Conservation (phyloP, 257 asterid species). For the Marsdenia floribunda region DNA sequence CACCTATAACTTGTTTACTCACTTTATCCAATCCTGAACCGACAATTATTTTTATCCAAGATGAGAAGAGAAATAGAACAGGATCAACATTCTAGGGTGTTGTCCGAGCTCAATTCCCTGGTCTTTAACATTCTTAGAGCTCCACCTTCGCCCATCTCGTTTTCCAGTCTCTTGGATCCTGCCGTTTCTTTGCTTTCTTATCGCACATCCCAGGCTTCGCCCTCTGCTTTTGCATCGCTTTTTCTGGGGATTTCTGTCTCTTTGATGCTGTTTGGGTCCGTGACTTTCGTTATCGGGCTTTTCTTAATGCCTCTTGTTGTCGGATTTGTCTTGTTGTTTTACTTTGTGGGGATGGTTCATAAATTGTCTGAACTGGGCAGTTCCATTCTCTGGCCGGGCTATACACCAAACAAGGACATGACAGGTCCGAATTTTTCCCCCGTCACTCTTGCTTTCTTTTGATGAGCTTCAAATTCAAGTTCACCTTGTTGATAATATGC, state of each 20-base stretch:
- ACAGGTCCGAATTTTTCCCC: slow-evolving; percentile 12
- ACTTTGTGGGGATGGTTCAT: slow-evolving; percentile 33
- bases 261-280: slow-evolving; percentile 51
- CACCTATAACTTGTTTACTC: too few relatives aligned
- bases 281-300: slow-evolving; percentile 45
- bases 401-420: slow-evolving; percentile 11
- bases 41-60: not conserved
- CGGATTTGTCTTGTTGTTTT: slow-evolving; percentile 35
- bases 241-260: slow-evolving; percentile 49
- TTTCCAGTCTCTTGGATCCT: slow-evolving; percentile 15
- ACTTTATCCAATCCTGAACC: not conserved
- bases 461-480: not conserved
- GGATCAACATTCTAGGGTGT: slow-evolving; percentile 30
- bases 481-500: not conserved
- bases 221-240: slow-evolving; percentile 48
- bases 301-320: slow-evolving; percentile 51
- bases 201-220: slow-evolving; percentile 27
- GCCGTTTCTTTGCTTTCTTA: slow-evolving; percentile 20
- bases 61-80: slow-evolving; percentile 9
- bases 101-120: slow-evolving; percentile 43
- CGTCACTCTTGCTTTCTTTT: not conserved
- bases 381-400: slow-evolving; percentile 34
- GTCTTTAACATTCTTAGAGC: slow-evolving; percentile 34
- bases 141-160: slow-evolving; percentile 29
- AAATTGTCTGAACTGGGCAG: slow-evolving; percentile 38